A percentile compares a stretch with the other conserved stretches of the same genome.
phyloP scores from a whole-genome alignment of 306 rosid species.

The Glycine tomentella region DNA sequence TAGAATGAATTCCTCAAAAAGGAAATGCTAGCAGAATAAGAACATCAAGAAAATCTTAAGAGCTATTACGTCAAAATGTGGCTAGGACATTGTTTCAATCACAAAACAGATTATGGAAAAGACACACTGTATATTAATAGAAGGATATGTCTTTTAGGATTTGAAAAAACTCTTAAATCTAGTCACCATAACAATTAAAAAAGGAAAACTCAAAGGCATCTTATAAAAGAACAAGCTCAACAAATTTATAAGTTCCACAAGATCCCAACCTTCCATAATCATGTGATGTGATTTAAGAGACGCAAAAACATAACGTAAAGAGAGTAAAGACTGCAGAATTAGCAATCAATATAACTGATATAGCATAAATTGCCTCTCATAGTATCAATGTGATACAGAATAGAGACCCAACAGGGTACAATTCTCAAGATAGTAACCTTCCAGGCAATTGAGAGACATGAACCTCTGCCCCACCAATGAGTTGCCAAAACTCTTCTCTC shows the following conservation, averaged over 20 bases:
- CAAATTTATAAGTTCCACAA: not conserved
- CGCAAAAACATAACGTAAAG: not conserved
- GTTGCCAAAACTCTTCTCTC: not conserved
- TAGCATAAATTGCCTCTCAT: not conserved
- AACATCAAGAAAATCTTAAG: constrained; percentile 8
- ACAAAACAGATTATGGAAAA: not conserved
- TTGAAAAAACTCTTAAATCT: not conserved
- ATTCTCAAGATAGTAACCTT: not conserved
- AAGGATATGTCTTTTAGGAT: not conserved
- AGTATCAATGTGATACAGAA: not conserved
- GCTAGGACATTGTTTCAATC: not conserved
- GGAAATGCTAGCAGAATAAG: not conserved
- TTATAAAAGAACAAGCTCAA: not conserved
- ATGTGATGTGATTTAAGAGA: not conserved
- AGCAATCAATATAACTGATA: not conserved
- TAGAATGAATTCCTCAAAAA: not conserved
- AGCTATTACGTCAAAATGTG: not conserved
- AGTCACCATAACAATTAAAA: not conserved
- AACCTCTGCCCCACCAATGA: not conserved
- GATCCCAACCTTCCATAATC: not conserved
- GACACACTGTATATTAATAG: not conserved
- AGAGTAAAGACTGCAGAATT: not conserved
- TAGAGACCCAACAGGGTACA: not conserved
- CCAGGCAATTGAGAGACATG: not conserved
- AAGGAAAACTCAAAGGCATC: not conserved